A percentile compares a stretch with the other conserved stretches of the same genome.
Conservation (phyloP, 306 rosid genomes). For the Acacia confusa region DNA sequence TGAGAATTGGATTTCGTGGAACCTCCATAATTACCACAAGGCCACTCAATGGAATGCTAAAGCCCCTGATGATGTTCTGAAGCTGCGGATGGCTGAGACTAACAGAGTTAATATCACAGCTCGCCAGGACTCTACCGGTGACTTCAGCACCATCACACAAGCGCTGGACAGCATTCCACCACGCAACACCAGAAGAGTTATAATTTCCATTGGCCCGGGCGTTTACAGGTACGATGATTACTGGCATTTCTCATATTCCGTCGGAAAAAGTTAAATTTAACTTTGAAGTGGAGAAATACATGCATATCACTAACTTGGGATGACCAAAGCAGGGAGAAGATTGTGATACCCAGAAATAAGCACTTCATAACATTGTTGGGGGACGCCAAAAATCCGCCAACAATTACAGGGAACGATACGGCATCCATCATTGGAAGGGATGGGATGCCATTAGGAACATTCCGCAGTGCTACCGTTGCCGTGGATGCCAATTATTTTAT, state of each 20-base stretch:
- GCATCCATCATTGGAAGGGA: constrained; percentile 39
- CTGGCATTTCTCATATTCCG: not conserved
- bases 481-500: constrained; percentile 62
- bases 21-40: constrained; percentile 38
- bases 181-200: constrained; percentile 49
- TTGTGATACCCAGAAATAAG: constrained; percentile 44
- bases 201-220: constrained; percentile 51
- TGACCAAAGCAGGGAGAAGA: constrained; percentile 55
- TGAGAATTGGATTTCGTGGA: constrained; percentile 60
- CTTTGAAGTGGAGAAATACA: not conserved
- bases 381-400: constrained; percentile 44
- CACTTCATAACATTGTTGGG: constrained; percentile 64
- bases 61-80: constrained; percentile 31
- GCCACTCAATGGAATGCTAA: constrained; percentile 14
- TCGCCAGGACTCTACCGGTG: constrained; percentile 48
- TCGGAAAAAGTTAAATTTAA: not conserved
- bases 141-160: constrained; percentile 55
- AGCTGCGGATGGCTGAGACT: constrained; percentile 50
- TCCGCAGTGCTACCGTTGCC: constrained; percentile 67
- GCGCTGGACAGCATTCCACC: constrained; percentile 59
- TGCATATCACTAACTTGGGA: not conserved
- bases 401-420: constrained; percentile 71
- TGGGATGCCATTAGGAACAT: constrained; percentile 52
- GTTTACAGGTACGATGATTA: constrained; percentile 49
- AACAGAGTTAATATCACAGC: constrained; percentile 47